phyloP scores from a whole-genome alignment of 2,329 filamentous ascomycete species.

The Botrytis cinerea region DNA sequence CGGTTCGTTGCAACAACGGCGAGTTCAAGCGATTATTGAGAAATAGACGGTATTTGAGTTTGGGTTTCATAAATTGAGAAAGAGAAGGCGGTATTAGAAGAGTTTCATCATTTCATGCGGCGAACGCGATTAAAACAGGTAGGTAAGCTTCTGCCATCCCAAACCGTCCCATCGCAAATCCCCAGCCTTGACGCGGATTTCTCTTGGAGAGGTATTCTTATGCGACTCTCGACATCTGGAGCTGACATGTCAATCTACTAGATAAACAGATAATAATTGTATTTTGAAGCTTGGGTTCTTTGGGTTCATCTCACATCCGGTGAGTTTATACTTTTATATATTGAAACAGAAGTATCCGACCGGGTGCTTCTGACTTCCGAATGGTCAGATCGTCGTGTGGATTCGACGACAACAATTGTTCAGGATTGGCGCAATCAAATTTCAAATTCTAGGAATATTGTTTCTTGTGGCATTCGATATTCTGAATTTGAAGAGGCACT shows the following conservation, averaged over 20 bases:
- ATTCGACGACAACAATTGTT: constrained; percentile 17
- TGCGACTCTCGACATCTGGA: neutral
- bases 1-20: constrained; percentile 30
- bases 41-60: constrained; percentile 33
- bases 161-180: neutral
- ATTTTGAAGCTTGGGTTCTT: neutral
- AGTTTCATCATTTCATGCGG: constrained; percentile 26
- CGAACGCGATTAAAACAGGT: constrained; percentile 34
- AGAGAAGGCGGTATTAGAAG: constrained; percentile 21
- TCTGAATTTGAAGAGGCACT: neutral
- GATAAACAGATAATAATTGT: constrained; percentile 30
- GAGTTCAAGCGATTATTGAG: constrained; percentile 24
- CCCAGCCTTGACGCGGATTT: neutral
- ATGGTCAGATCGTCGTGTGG: neutral
- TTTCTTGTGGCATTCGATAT: neutral
- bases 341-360: constrained; percentile 5
- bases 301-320: constrained; percentile 20
- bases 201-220: neutral
- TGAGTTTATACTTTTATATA: constrained; percentile 20
- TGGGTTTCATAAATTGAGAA: constrained; percentile 31
- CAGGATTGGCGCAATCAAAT: neutral
- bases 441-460: neutral
- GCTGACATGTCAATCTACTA: constrained; percentile 7
- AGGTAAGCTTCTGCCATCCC: constrained; percentile 2
- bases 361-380: constrained; percentile 9